phyloP scores from a whole-genome alignment of 2,329 filamentous ascomycete genomes.

The Verruconis gallopava region DNA sequence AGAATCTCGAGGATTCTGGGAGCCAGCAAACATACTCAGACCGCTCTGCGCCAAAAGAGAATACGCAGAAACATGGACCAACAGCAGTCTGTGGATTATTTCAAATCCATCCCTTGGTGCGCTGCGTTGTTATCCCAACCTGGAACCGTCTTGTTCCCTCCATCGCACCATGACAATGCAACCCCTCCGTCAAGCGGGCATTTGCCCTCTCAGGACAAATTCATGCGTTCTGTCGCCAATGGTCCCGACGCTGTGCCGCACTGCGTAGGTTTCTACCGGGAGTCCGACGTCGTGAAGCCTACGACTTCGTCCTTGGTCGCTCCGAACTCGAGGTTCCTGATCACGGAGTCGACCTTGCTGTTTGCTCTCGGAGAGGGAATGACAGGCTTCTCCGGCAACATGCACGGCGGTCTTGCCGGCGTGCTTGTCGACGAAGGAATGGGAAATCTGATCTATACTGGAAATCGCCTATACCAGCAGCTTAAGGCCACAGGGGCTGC shows the following conservation, averaged over 20 bases:
- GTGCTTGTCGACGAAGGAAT: neutral
- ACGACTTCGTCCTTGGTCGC: neutral
- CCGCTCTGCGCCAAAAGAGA: too few species aligned
- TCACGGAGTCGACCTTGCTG: neutral
- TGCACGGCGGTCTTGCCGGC: neutral
- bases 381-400: neutral
- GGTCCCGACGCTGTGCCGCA: neutral
- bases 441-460: neutral
- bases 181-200: too few species aligned
- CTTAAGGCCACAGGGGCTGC: neutral
- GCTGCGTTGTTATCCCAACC: too few species aligned
- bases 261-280: neutral
- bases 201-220: neutral
- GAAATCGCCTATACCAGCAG: neutral
- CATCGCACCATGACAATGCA: too few species aligned
- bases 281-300: too few species aligned
- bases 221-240: neutral
- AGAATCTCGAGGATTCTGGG: too few species aligned
- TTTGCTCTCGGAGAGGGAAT: neutral
- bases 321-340: neutral
- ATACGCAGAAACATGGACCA: too few species aligned
- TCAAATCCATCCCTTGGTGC: too few species aligned
- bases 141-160: too few species aligned
- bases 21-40: too few species aligned
- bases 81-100: too few species aligned